Evolutionary conservation across 495 filamentous ascomycete genomes (phyloP).

Genomic region (Neurospora sublineolata): DNA sequence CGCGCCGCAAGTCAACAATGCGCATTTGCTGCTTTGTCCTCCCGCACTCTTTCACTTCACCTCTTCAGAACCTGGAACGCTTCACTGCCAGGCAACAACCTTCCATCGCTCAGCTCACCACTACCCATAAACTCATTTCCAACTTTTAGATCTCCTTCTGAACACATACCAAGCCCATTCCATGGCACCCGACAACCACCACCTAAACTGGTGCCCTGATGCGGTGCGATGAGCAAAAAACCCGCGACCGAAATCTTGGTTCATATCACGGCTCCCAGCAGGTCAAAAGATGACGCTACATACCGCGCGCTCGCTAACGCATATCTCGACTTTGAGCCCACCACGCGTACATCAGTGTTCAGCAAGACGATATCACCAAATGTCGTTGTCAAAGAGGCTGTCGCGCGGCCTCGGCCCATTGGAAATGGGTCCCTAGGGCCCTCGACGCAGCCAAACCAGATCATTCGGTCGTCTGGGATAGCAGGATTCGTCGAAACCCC

Average conservation of each 20-base stretch:
- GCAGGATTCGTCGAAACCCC: slow-evolving; percentile 17
- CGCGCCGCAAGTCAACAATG: not conserved
- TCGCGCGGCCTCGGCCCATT: not conserved
- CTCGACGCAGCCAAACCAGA: not conserved
- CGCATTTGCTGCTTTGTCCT: not conserved
- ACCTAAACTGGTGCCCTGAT: not conserved
- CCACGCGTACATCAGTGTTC: slow-evolving; percentile 4
- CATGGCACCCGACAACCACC: not conserved
- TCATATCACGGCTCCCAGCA: slow-evolving; percentile 55
- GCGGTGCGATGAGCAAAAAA: slow-evolving; percentile 5
- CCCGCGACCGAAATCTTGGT: slow-evolving; percentile 51
- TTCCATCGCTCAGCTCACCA: not conserved
- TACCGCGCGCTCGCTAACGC: slow-evolving; percentile 52
- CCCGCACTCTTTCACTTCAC: not conserved
- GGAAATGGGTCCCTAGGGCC: not conserved
- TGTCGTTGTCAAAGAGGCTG: not conserved
- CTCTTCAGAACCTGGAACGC: not conserved
- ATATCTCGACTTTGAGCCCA: slow-evolving; percentile 46
- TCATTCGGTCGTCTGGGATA: not conserved
- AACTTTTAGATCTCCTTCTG: not conserved
- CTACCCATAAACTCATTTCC: not conserved
- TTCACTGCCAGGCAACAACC: not conserved
- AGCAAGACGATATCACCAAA: not conserved
- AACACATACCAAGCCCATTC: not conserved
- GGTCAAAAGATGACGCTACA: slow-evolving; percentile 44